Conservation (phyloP, 805 yeast genomes). For the Hanseniaspora guilliermondii region DNA sequence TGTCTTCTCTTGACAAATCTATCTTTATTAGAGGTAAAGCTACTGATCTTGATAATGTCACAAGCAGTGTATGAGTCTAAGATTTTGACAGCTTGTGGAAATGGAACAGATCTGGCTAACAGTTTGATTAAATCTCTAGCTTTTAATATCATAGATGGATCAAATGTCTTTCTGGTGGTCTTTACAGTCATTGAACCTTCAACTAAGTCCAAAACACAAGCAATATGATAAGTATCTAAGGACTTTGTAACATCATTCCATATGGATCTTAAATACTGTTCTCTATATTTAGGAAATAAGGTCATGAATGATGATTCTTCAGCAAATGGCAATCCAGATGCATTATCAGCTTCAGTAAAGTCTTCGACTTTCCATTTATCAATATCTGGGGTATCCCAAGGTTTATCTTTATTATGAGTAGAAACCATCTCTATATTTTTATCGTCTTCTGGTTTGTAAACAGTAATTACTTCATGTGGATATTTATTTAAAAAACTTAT, state of each 20-base stretch:
- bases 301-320: conserved; percentile 94
- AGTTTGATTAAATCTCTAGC: conserved; percentile 91
- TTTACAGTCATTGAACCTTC: conserved; percentile 97
- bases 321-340: conserved; percentile 76
- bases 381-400: conserved; percentile 93
- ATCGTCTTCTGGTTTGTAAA: not conserved
- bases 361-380: conserved; percentile 88
- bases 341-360: conserved; percentile 79
- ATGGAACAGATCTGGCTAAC: conserved; percentile 90
- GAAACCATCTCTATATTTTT: conserved; percentile 51
- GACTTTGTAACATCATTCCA: conserved; percentile 91
- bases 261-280: conserved; percentile 69
- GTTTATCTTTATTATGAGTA: conserved; percentile 86
- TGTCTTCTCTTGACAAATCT: conserved; percentile 92
- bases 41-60: conserved; percentile 91
- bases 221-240: conserved; percentile 57
- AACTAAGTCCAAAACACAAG: conserved; percentile 77
- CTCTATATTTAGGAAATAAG: conserved; percentile 92
- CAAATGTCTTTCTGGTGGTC: conserved; percentile 89
- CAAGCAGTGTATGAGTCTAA: conserved; percentile 87
- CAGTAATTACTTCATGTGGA: no score
- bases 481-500: no score
- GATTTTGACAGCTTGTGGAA: conserved; percentile 88
- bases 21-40: conserved; percentile 77
- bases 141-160: conserved; percentile 84